Evolutionary conservation across 495 filamentous ascomycete species (phyloP).

Genomic region (Neurospora sp.): DNA sequence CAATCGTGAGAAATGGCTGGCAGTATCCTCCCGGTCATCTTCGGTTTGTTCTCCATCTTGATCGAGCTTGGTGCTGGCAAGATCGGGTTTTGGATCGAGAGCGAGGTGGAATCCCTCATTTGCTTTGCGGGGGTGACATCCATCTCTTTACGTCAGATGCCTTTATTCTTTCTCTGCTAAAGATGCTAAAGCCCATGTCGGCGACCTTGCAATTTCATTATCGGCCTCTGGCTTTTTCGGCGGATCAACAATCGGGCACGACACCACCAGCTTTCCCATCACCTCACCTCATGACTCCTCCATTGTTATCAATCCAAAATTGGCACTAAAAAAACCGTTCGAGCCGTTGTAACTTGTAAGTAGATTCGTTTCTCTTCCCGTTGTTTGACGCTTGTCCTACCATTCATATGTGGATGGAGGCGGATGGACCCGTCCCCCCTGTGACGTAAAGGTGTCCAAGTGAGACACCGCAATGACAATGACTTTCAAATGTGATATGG

Average conservation of each 20-base stretch:
- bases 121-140: background rate
- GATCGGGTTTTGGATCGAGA: background rate
- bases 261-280: background rate
- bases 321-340: background rate
- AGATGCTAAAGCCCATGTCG: background rate
- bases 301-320: background rate
- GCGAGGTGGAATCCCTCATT: background rate
- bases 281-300: background rate
- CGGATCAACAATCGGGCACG: background rate
- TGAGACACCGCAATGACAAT: background rate
- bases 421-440: background rate
- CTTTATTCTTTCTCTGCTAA: background rate
- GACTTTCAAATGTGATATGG: background rate
- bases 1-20: background rate
- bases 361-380: background rate
- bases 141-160: background rate
- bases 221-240: background rate
- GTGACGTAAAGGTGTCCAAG: background rate
- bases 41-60: background rate
- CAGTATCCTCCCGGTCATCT: background rate
- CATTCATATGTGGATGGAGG: background rate
- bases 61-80: background rate
- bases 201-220: background rate
- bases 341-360: background rate
- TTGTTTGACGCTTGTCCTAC: background rate